Evolutionary conservation across 176 grass and related monocot species (phyloP), one percentile per base, ranked within the genome.

Genomic region (Tillandsia fasciculata): DNA sequence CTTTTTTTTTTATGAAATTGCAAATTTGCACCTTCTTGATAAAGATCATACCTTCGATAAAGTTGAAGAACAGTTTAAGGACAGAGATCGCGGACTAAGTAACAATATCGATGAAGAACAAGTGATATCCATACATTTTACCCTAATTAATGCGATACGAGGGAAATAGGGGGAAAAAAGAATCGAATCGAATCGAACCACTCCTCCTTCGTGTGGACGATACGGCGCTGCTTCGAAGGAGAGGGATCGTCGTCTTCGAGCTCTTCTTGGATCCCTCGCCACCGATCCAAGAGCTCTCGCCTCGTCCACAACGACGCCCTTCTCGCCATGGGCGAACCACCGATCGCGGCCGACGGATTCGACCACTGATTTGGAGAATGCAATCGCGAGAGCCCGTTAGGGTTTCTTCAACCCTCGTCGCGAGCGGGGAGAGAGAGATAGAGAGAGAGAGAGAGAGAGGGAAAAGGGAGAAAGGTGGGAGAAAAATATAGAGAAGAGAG

Each of bases 221-320:
- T 74, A 72, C 72, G 81, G 68, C 54, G 11, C 2, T 81, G 79
- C 12, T 64, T 90, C 56, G 66, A 68, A n/a, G 75, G 78, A 51
- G 74, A 75, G 3, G 68, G 70, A 23, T 76, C 79, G 71, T 71
- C 84, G 23, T 75, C 80, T 18, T 70, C 80, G 4, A 75, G 80
- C 18, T 90, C 91, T 53, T 83, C 87, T 64, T 90, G 87, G 69
- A 91, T 96, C 69, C 50, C 51, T 52, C 82, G 85, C 91, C 91
- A 96, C 20, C 77, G 80, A 22, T 91, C 87, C 59, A 69, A 66
- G 48, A 96, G 80, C 69, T 78, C 72, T 49, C 79, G 82, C 51
- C 73, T 64, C 52, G 50, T 75, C 11, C 33, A 42, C 33, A 42
- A 5, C 33, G 33, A 69, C 69, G 64, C 68, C 78, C 47, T 74